Conservation (phyloP, 1,284 basidiomycete species). For the Acaromyces ingoldii region DNA sequence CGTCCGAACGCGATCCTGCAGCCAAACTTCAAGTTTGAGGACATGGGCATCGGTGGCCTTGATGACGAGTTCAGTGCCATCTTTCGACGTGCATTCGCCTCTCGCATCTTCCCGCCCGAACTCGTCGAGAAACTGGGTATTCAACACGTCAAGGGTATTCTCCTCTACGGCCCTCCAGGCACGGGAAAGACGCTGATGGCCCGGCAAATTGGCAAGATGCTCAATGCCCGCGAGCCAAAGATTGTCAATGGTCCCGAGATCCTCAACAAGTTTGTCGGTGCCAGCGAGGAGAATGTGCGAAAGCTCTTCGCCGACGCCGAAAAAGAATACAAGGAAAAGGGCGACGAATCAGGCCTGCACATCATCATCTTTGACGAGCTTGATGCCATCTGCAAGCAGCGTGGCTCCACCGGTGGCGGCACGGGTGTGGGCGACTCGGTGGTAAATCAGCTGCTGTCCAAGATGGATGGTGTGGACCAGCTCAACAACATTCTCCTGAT, state of each 20-base stretch:
- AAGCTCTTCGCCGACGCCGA: conserved; percentile 97
- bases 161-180: conserved; percentile 92
- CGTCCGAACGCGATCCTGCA: conserved; percentile 92
- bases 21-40: conserved; percentile 98
- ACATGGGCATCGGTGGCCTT: conserved; percentile 99
- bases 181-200: conserved; percentile 99
- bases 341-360: conserved; percentile 95
- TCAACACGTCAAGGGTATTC: conserved; percentile 95
- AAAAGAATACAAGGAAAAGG: conserved; percentile 96
- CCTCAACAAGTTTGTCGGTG: conserved; percentile 94
- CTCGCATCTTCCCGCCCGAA: conserved; percentile 92
- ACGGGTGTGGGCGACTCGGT: conserved; percentile 98
- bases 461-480: conserved; percentile 99
- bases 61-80: conserved; percentile 93
- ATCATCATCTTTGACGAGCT: conserved; percentile 99
- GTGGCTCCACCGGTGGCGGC: conserved; percentile 62
- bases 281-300: conserved; percentile 96
- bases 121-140: conserved; percentile 97
- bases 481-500: conserved; percentile 99
- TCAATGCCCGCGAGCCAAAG: conserved; percentile 96
- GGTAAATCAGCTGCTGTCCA: conserved; percentile 96
- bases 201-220: conserved; percentile 97
- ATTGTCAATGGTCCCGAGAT: conserved; percentile 98
- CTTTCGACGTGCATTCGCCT: conserved; percentile 97
- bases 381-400: conserved; percentile 97